Evolutionary conservation across 139 green algal species (phyloP), one percentile per base, ranked within the genome.

Genomic region (Haematococcus sp.): DNA sequence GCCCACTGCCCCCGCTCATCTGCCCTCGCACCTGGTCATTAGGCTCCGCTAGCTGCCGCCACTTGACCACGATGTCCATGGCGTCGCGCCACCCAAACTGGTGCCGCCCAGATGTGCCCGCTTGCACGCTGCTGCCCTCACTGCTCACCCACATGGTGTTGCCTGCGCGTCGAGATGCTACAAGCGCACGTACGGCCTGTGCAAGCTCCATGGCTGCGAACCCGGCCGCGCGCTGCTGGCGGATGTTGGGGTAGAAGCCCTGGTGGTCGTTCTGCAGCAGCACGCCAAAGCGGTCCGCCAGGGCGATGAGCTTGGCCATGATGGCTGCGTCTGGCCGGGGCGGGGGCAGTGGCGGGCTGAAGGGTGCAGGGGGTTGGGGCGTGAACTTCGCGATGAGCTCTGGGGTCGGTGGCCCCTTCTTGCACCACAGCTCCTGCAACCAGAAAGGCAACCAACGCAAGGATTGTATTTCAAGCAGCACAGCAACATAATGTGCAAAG

Each of bases 41-140:
- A 7, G 94, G 94, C 78, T 98, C 94, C 20, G 86, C 81, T 56
- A 98, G 79, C 91, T 98, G 94, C n/a, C 94, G 83, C 94, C 93
- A 97, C 75, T 91, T 91, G 35, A 98, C 93, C 33, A 96, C 75
- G 22, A 96, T 88, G 83, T 97, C 92, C 87, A 96, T 94, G 0
- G 88, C 91, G 44, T 97, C 92, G 0, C 94, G 82, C 94, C 94
- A 98, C 20, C 88, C 86, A 71, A 96, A 93, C 30, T 75, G 30
- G 73, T 96, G 89, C 15, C 73, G 58, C 27, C 83, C 81, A 25
- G 25, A 54, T 43, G 56, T n/a, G 63, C 59, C 70, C 65, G 72
- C 30, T 70, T 86, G 63, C 11, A 84, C 73, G 64, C 73, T 87
- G 73, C 69, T 77, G 33, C 85, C 85, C 51, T 82, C 79, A 64